Base-by-base conservation (phyloP, 2,329 filamentous ascomycete genomes). In the Arachnopeziza araneosa region DNA sequence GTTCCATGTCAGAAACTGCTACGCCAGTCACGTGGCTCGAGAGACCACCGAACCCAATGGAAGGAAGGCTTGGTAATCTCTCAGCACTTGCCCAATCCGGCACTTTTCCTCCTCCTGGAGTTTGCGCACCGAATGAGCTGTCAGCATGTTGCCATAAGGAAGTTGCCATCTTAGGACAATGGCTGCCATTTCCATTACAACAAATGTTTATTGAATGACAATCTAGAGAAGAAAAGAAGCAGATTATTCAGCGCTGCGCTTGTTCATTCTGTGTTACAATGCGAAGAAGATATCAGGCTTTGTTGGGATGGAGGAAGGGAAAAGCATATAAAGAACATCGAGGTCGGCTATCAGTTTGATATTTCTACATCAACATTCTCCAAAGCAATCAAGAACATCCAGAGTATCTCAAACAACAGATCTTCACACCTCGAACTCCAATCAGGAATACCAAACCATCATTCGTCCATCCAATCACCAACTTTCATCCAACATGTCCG, bases 401-500 rank as follows among this genome's bases (percentile, higher is more conserved):
- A 30, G 26, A 5, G 9, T 30, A 30, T 30, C 4, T 30, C 26
- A 30, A 9, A 5, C 26, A 5, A 9, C 26, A 5, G 36, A 44
- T 44, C 30, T 44, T 44, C 10, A 19, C 6, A 14, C 36, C 17
- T 14, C 17, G 17, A 14, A 44, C 36, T 44, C 36, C n/a, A n/a
- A n/a, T n/a, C n/a, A n/a, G n/a, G 17, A 44, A 44, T 44, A 44
- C 17, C 36, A 44, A 44, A 44, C 10, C 4, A 44, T 14, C 36
- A 30, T 44, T 12, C 17, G 3, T 12, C 36, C 17, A 14, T 8
- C 6, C 6, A 44, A 17, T 44, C 36, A 44, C 17, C 36, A 44
- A 44, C 6, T 9, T 30, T 23, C 30, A 55, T 21, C n/a, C 19
- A 59, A 48, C n/a, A 96, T 78, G 0, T 86, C 88, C 71, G 58